Evolutionary conservation across 495 filamentous ascomycete genomes (phyloP).

Genomic region (Glonium stellatum): DNA sequence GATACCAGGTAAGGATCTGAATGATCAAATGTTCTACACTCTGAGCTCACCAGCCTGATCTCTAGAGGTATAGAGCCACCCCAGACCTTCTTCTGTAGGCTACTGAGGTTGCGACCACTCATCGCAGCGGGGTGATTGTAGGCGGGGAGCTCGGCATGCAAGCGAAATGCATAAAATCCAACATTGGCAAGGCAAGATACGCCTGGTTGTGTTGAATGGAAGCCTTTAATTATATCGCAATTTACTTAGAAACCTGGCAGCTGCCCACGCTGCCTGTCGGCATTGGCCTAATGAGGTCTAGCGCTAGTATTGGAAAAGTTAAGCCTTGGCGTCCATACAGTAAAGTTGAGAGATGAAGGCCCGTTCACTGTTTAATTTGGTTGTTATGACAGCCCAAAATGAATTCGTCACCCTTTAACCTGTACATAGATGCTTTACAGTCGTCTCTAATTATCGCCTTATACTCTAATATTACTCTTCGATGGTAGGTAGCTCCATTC

Average conservation of each 20-base stretch:
- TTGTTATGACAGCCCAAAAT: too few relatives aligned
- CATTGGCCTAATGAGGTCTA: too few relatives aligned
- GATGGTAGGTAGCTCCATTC: neutral
- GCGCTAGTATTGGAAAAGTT: too few relatives aligned
- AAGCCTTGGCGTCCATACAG: too few relatives aligned
- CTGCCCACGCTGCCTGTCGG: too few relatives aligned
- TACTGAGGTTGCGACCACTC: slow-evolving; percentile 18
- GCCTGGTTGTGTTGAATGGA: neutral
- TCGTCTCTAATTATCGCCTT: too few relatives aligned
- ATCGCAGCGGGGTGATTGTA: neutral
- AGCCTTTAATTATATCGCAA: too few relatives aligned
- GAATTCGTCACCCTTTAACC: too few relatives aligned
- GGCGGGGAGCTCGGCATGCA: neutral
- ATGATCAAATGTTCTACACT: slow-evolving; percentile 37
- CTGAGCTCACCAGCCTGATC: slow-evolving; percentile 34
- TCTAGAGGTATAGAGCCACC: slow-evolving; percentile 36
- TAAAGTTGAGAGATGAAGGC: too few relatives aligned
- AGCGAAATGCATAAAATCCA: neutral
- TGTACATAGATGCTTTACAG: too few relatives aligned
- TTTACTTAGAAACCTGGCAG: too few relatives aligned
- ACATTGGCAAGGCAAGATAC: neutral
- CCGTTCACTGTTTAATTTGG: too few relatives aligned
- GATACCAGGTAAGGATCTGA: slow-evolving; percentile 36
- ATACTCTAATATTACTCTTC: neutral
- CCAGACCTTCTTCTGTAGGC: slow-evolving; percentile 37